These are phyloP conservation scores for Neurospora tetrasperma DNA, from an alignment of 495 filamentous ascomycete genomes.

Conservation along the genomic window DNA sequence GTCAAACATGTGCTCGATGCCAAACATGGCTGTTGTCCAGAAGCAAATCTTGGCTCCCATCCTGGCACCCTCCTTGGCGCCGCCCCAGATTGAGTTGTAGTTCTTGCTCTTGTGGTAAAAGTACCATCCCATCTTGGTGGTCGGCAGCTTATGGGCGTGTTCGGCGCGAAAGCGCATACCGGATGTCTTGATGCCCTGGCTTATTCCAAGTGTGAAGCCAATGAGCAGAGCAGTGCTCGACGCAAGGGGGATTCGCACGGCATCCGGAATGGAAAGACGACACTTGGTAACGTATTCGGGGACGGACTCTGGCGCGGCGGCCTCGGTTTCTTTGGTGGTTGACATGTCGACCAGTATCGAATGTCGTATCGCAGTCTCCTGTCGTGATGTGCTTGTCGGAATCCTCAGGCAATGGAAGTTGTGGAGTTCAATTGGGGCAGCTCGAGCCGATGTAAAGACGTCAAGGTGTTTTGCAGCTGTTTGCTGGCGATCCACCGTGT, in stretches of 20 bases:
- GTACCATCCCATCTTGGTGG: slow-evolving; percentile 77
- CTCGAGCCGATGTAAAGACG: neutral
- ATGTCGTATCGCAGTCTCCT: neutral
- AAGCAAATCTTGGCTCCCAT: slow-evolving; percentile 61
- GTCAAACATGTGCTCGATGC: slow-evolving; percentile 79
- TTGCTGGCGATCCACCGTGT: neutral
- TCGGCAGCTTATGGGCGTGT: slow-evolving; percentile 85
- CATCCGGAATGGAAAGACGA: slow-evolving; percentile 50
- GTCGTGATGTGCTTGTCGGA: neutral
- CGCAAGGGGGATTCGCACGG: slow-evolving; percentile 53
- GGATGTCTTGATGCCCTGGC: slow-evolving; percentile 60
- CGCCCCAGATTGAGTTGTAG: slow-evolving; percentile 67
- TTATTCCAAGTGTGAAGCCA: slow-evolving; percentile 59
- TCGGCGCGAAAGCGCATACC: slow-evolving; percentile 79
- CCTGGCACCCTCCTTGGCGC: slow-evolving; percentile 61
- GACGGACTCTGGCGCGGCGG: slow-evolving; percentile 3
- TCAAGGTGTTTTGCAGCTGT: neutral
- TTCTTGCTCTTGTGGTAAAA: slow-evolving; percentile 98
- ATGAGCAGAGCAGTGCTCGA: slow-evolving; percentile 47
- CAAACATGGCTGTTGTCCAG: slow-evolving; percentile 58
- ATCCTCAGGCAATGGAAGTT: neutral
- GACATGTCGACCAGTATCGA: neutral
- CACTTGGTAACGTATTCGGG: slow-evolving; percentile 22
- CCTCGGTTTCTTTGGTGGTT: slow-evolving; percentile 6
- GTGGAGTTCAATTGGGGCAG: neutral